These are phyloP conservation scores for Persicaria maculosa DNA, from an alignment of 148 eudicot genomes.

Conservation along the genomic window DNA sequence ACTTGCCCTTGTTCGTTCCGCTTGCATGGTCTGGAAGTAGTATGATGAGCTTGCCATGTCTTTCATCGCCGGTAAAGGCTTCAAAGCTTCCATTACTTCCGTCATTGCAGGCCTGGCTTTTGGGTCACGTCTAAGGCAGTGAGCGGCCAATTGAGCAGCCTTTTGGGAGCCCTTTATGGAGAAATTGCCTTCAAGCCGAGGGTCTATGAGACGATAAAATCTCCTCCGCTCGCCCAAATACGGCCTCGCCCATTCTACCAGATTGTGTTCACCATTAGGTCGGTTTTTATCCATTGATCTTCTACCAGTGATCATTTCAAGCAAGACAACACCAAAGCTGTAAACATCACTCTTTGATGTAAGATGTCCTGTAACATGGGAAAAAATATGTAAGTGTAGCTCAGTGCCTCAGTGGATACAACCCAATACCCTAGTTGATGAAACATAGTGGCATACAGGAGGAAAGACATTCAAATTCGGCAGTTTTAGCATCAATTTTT, in stretches of 20 bases:
- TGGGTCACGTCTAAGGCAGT: slow-evolving; percentile 72
- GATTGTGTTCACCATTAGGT: slow-evolving; percentile 74
- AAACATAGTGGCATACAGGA: not conserved
- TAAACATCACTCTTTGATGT: slow-evolving; percentile 74
- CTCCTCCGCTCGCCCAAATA: slow-evolving; percentile 58
- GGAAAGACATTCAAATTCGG: too few relatives aligned
- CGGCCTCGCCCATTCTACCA: slow-evolving; percentile 76
- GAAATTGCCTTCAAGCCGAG: slow-evolving; percentile 72
- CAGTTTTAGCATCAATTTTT: too few relatives aligned
- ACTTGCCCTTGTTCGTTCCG: slow-evolving; percentile 44
- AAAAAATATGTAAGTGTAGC: not conserved
- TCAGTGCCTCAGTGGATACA: not conserved
- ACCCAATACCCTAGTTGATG: not conserved
- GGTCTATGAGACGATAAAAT: slow-evolving; percentile 60
- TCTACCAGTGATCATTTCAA: slow-evolving; percentile 69
- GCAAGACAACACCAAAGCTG: slow-evolving; percentile 72
- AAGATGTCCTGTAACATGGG: slow-evolving; percentile 42
- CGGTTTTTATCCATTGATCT: slow-evolving; percentile 81
- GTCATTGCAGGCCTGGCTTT: slow-evolving; percentile 69
- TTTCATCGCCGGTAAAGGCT: slow-evolving; percentile 57
- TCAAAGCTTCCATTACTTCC: slow-evolving; percentile 54
- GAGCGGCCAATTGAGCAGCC: slow-evolving; percentile 63
- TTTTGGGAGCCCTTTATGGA: slow-evolving; percentile 75
- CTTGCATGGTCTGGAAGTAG: slow-evolving; percentile 60
- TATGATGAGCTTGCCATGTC: slow-evolving; percentile 75